Evolutionary conservation across 305 asterid genomes (phyloP).

Genomic region (Fraxinus dipetala): DNA sequence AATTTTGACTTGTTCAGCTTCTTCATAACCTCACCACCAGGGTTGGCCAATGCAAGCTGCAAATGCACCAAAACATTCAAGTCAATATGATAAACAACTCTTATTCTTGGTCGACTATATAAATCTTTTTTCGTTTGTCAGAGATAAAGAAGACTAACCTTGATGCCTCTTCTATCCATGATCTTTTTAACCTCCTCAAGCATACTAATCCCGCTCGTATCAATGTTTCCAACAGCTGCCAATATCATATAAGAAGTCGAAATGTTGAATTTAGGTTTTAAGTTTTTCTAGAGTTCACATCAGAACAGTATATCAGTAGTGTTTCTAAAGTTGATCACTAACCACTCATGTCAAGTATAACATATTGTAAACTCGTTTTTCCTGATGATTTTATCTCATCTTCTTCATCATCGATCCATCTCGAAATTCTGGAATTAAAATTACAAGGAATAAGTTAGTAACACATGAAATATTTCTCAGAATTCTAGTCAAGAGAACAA

Average conservation of each 20-base stretch:
- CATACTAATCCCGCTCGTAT: conserved; percentile 95
- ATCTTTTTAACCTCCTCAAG: conserved; percentile 73
- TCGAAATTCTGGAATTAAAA: conserved; percentile 45
- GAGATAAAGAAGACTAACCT: conserved; percentile 35
- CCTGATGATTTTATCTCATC: conserved; percentile 54
- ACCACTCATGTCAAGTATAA: conserved; percentile 84
- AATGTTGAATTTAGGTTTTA: background rate
- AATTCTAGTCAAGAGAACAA: background rate
- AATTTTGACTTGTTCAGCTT: conserved; percentile 68
- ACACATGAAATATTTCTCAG: background rate
- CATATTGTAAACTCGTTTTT: conserved; percentile 53
- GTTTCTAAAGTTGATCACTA: conserved; percentile 21
- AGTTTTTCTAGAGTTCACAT: background rate
- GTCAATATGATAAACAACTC: background rate
- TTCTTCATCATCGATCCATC: conserved; percentile 96
- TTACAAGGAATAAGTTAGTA: background rate
- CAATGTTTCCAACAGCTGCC: conserved; percentile 96
- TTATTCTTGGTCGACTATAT: background rate
- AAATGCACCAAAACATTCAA: background rate
- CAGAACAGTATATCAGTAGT: background rate
- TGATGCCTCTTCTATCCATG: conserved; percentile 66
- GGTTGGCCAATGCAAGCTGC: conserved; percentile 73
- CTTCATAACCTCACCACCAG: conserved; percentile 87
- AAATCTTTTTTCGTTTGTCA: background rate
- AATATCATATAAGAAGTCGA: background rate